Conservation (phyloP, 2,329 filamentous ascomycete species). For the Myriosclerotinia scirpicola region DNA sequence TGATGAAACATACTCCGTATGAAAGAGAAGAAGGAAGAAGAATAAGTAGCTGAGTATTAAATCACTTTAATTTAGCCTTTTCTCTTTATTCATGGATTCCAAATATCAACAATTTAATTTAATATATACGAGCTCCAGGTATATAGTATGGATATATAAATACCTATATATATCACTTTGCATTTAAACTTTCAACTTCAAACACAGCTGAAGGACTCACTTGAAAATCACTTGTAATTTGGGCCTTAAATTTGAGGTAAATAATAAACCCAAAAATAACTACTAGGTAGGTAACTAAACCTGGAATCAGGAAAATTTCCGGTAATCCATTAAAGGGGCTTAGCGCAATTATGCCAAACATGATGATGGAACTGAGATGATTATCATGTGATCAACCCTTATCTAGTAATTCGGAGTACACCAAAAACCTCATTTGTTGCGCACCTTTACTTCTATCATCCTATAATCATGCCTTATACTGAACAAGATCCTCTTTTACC, state of each 20-base stretch:
- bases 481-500: slow-evolving; percentile 40
- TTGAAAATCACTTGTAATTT: not conserved
- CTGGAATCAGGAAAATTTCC: slow-evolving; percentile 8
- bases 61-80: no score
- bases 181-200: not conserved
- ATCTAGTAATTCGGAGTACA: not conserved
- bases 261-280: not conserved
- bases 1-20: not conserved
- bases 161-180: no score
- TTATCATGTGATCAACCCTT: slow-evolving; percentile 4
- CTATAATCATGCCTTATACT: slow-evolving; percentile 9
- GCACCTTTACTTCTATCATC: not conserved
- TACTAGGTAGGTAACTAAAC: not conserved
- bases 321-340: slow-evolving; percentile 18
- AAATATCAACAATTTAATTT: not conserved
- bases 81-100: no score
- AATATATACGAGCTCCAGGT: not conserved
- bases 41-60: not conserved
- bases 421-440: not conserved
- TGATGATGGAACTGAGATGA: no score
- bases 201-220: no score
- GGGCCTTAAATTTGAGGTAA: not conserved
- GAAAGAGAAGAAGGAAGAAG: no score
- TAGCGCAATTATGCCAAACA: slow-evolving; percentile 8
- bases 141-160: no score